Evolutionary conservation across 2,329 filamentous ascomycete genomes (phyloP), one percentile per base, ranked within the genome.

Genomic region (Ustulina deusta): DNA sequence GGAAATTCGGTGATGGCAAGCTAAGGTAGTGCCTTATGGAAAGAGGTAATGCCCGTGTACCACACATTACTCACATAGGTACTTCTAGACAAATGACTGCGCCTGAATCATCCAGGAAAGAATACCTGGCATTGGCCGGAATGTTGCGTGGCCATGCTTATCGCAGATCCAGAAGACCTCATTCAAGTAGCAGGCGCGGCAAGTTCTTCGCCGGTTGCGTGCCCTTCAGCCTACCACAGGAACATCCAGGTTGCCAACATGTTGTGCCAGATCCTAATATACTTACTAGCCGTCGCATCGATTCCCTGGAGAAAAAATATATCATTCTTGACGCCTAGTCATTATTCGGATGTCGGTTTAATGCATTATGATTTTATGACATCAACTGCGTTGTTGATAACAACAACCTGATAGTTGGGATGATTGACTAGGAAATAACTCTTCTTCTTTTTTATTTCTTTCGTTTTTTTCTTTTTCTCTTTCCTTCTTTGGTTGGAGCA

Each of bases 351-450:
- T 51, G 15, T 72, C 6, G 13, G 63, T 22, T 69, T 73, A 58
- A 67, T 71, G 66, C 71, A 71, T 44, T 69, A 72, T 42, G 71
- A 72, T 52, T 52, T 73, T 42, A 51, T 61, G 2, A 40, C 11
- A n/a, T 72, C 68, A 73, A 72, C 32, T 63, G 56, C 49, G 70
- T 73, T 44, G 71, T 73, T n/a, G 60, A 71, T n/a, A 63, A 69
- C 20, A 66, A 68, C 49, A 69, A 60, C n/a, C n/a, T n/a, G 58
- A 71, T 73, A 36, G 66, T 69, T n/a, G 68, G 71, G 27, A 48
- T 73, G 11, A 22, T 73, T 46, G 71, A 72, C 54, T 72, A 68
- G 71, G 67, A 73, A 48, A 69, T 69, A 62, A 68, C 69, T 34
- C 69, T n/a, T n/a, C n/a, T n/a, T n/a, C n/a, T n/a, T n/a, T n/a